Base-by-base conservation (phyloP, 495 filamentous ascomycete species). In the Cryomyces antarcticus region DNA sequence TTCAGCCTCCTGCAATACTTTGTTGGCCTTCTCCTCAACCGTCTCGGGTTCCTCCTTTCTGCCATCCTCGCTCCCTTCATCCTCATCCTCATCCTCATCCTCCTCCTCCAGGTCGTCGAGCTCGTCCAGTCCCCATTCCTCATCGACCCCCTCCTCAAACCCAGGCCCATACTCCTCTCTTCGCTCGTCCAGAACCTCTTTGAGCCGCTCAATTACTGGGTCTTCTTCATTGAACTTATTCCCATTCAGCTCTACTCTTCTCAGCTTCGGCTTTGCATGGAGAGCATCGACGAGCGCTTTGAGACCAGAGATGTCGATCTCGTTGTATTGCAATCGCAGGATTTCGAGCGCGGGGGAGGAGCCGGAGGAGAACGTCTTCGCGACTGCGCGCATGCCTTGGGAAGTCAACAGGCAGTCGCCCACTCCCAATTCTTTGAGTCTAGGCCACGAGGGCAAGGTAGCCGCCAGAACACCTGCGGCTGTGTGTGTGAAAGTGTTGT, bases 201-300 rank as follows among this genome's bases (percentile, higher is more conserved):
- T 59, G 37, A 79, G 53, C 6, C 62, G 64, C 38, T 60, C 60
- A 11, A 77, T 69, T 37, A 68, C 67, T 29, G 68, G 58, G 49
- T 95, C 88, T 1, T 92, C 86, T 57, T 94, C 87, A 6, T 67
- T 66, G 51, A 97, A 94, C 52, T 81, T 87, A 65, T 97, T 97
- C 34, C 89, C 89, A 58, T 97, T 96, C 46, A 97, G 64, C 58
- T 97, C 89, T 46, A 94, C 72, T 49, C 83, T 77, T 59, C 75
- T 75, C 47, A 94, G 62, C 27, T 67, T 66, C 0, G 78, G 81
- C n/a, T 95, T 65, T 6, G 66, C 64, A 11, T 66, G 64, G 10
- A 72, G 68, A 1, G 78, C 78, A 29, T 70, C 63, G 17, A 75
- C 66, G 39, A 97, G 63, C 5, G 67, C 70, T 57, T 79, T 74